Evolutionary conservation across 23 red algal species (phyloP), one percentile per base, ranked within the genome.

Genomic region (Gracilaria gracilis): DNA sequence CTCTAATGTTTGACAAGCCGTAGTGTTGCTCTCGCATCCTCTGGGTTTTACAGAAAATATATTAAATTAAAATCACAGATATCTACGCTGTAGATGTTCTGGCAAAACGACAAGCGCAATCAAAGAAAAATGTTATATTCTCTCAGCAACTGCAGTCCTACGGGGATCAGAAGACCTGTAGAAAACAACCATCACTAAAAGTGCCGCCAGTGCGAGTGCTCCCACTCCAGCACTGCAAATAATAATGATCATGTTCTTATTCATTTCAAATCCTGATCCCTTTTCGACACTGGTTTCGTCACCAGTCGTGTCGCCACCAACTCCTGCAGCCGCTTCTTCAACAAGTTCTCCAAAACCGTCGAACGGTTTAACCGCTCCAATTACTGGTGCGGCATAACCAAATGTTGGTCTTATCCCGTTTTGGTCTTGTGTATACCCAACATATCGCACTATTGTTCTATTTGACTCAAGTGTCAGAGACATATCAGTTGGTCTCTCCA

Each of bases 321-420:
- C 27, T 51, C 34, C 81, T 67, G 31, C 36, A 24, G 59, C 81
- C 48, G 81, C 81, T 85, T 85, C 81, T 66, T 85, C 81, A 51
- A 69, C 81, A 51, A 85, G 16, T 24, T 46, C 61, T 50, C 81
- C 81, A 67, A 85, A 85, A 0, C 81, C 81, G 50, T 50, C 24
- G 37, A 85, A 85, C n/a, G 81, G 81, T 85, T 38, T 65, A 21
- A 85, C 59, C 14, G 72, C 15, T 39, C 65, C 57, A 85, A 48
- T 50, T 71, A 23, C 59, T 6, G 58, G 81, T 16, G 21, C 15
- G 46, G 62, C 36, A 29, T 24, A 27, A 51, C 61, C 81, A 47
- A 85, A 50, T 34, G 65, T 37, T 47, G 81, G 4, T 40, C 65
- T 62, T 7, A 11, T 85, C 50, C 81, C 57, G 62, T 85, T 69